phyloP scores from a whole-genome alignment of 2,329 filamentous ascomycete genomes.

The Monascus ruber region DNA sequence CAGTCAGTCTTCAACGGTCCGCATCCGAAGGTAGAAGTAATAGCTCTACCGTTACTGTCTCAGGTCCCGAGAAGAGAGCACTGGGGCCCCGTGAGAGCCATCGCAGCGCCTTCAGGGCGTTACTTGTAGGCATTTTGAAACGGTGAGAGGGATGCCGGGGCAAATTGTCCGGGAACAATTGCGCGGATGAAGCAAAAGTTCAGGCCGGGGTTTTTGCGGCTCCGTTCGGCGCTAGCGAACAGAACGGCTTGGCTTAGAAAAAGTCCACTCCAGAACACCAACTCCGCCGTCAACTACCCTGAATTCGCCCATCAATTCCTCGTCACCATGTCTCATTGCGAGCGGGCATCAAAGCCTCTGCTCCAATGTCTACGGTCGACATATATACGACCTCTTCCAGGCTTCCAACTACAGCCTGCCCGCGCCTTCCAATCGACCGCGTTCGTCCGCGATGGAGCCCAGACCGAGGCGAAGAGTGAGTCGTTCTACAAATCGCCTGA shows the following conservation, averaged over 20 bases:
- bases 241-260: conserved; percentile 27
- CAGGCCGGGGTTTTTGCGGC: conserved; percentile 14
- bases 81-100: conserved; percentile 27
- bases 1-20: conserved; percentile 3
- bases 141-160: conserved; percentile 4
- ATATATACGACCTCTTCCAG: conserved; percentile 21
- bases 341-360: conserved; percentile 32
- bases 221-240: conserved; percentile 15
- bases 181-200: conserved; percentile 3
- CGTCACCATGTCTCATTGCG: conserved; percentile 29
- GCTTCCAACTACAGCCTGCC: conserved; percentile 24
- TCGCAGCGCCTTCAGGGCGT: conserved; percentile 24
- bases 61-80: conserved; percentile 22
- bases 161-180: conserved; percentile 20
- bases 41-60: conserved; percentile 25
- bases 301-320: conserved; percentile 11
- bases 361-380: conserved; percentile 30
- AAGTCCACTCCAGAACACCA: conserved; percentile 19
- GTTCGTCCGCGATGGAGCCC: conserved; percentile 31
- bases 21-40: background rate
- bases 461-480: conserved; percentile 26
- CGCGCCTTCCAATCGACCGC: conserved; percentile 41
- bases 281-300: conserved; percentile 2
- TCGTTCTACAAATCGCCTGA: conserved; percentile 40
- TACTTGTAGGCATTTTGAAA: conserved; percentile 25